Evolutionary conservation across 73 alveolate genomes (phyloP).

Genomic region (Paramecium sexaurelia): DNA sequence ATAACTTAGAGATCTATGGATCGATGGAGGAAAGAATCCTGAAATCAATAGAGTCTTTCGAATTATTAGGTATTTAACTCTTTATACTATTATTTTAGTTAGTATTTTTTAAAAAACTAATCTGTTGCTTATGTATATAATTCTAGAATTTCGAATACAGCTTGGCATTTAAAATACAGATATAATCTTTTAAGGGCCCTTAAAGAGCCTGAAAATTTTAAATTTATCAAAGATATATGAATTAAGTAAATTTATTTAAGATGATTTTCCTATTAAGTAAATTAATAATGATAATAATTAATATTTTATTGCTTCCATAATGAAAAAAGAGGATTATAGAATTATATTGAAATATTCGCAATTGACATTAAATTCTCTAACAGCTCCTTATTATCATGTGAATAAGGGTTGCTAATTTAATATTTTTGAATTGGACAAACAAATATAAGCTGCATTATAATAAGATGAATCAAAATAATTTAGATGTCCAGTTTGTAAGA

Average conservation of each 20-base stretch:
- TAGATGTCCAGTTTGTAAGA: not conserved
- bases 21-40: slow-evolving; percentile 17
- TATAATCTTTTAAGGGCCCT: not conserved
- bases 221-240: slow-evolving; percentile 41
- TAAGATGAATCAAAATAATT: not conserved
- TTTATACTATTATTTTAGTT: not conserved
- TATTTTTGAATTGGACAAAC: not conserved
- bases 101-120: not conserved
- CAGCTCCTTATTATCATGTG: not conserved
- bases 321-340: not conserved
- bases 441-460: not conserved
- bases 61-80: slow-evolving; percentile 22
- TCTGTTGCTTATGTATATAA: slow-evolving; percentile 38
- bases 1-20: slow-evolving; percentile 36
- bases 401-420: not conserved
- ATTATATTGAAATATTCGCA: not conserved
- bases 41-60: slow-evolving; percentile 36
- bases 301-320: not conserved
- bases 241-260: not conserved
- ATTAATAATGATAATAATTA: not conserved
- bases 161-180: slow-evolving; percentile 56
- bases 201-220: slow-evolving; percentile 39
- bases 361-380: not conserved
- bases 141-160: slow-evolving; percentile 40
- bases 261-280: not conserved